Percentiles rank a stretch among this genome's conserved stretches.
Evolutionary conservation across 805 yeast species (phyloP).

Genomic region (Danielia oregonensis): DNA sequence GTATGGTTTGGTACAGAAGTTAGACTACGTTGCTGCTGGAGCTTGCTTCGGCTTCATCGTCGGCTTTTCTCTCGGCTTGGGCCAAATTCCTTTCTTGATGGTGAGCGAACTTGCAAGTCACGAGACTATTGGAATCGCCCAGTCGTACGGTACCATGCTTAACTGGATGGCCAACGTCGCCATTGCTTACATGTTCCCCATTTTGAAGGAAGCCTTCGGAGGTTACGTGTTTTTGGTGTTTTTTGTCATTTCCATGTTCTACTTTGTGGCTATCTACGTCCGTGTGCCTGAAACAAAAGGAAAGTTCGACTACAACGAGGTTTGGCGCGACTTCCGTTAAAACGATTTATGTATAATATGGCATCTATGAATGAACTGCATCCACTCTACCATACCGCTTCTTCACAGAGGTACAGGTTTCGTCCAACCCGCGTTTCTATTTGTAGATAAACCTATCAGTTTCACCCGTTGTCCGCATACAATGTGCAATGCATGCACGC

Average conservation of each 20-base stretch:
- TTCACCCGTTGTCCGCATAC: no score
- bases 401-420: no score
- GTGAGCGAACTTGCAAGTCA: slow-evolving; percentile 31
- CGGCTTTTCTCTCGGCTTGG: slow-evolving; percentile 34
- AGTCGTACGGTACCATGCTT: slow-evolving; percentile 30
- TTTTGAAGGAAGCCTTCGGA: slow-evolving; percentile 21
- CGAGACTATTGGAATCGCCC: slow-evolving; percentile 32
- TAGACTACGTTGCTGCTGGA: slow-evolving; percentile 18
- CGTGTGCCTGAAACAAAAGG: slow-evolving; percentile 35
- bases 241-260: slow-evolving; percentile 16
- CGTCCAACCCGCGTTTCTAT: no score
- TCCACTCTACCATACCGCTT: no score
- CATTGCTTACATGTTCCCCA: slow-evolving; percentile 32
- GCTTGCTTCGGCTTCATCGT: slow-evolving; percentile 31
- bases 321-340: slow-evolving; percentile 24
- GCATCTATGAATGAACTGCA: no score
- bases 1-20: slow-evolving; percentile 17
- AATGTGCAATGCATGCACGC: no score
- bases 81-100: slow-evolving; percentile 38
- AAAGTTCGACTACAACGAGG: slow-evolving; percentile 20
- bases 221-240: slow-evolving; percentile 30
- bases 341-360: no score
- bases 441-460: no score
- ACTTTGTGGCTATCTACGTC: slow-evolving; percentile 16
- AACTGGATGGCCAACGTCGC: slow-evolving; percentile 34